Conservation (phyloP, 441 rosid species). For the Aquilaria agallochum region DNA sequence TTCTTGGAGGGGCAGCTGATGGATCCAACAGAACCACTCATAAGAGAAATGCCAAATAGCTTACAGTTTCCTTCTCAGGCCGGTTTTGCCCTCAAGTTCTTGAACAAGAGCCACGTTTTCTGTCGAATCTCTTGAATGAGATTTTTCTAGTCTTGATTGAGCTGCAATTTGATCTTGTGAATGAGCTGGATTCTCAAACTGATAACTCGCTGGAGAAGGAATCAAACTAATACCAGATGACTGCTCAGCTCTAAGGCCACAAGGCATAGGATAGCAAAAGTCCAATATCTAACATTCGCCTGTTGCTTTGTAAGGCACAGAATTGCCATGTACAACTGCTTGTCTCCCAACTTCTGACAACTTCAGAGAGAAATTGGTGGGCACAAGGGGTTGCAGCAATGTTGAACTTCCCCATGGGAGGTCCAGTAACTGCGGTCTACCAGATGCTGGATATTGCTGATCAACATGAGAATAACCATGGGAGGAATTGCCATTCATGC, state of each 20-base stretch:
- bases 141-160: too few relatives aligned
- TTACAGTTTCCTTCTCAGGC: constrained; percentile 54
- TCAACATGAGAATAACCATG: constrained; percentile 38
- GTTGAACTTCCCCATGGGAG: constrained; percentile 50
- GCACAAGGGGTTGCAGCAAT: constrained; percentile 31
- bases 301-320: constrained; percentile 32
- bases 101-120: constrained; percentile 27
- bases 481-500: constrained; percentile 39
- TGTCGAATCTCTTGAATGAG: constrained; percentile 32
- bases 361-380: constrained; percentile 58
- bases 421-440: constrained; percentile 34
- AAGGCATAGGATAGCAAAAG: constrained; percentile 39
- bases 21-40: constrained; percentile 38
- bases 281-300: constrained; percentile 41
- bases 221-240: constrained; percentile 60
- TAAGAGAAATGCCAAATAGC: constrained; percentile 85
- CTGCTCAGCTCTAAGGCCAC: constrained; percentile 47
- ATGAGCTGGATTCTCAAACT: constrained; percentile 33
- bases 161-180: too few relatives aligned
- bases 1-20: constrained; percentile 23
- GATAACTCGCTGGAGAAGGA: constrained; percentile 47
- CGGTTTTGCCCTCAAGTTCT: constrained; percentile 44
- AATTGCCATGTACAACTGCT: constrained; percentile 34
- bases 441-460: constrained; percentile 35
- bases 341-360: constrained; percentile 39